Evolutionary conservation across 23 red algal species (phyloP), one percentile per base, ranked within the genome.

Genomic region (Gracilariopsis chorda): DNA sequence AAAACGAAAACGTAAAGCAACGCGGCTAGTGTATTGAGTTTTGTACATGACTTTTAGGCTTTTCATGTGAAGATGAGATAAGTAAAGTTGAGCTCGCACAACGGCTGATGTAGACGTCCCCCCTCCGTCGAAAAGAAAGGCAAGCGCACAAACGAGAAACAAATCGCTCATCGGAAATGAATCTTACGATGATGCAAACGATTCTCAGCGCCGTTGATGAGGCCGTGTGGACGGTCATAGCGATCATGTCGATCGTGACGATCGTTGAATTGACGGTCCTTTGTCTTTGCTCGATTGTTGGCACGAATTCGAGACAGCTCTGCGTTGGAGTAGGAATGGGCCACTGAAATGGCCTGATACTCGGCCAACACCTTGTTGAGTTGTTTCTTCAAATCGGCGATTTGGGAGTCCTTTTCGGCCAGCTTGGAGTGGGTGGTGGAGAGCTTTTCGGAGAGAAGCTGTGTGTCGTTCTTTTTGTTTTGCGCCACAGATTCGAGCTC

Each of bases 301-400:
- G 82, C 82, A 29, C 85, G 37, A 52, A 89, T 89, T 48, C 58
- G 30, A 3, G 85, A 89, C 40, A 89, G n/a, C 29, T 89, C 85
- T 19, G 85, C 85, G 69, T 89, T 89, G 17, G 85, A 89, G 58
- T 89, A 89, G 41, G 85, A 89, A 47, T 89, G 85, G 21, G 85
- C 85, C n/a, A 78, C 49, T 12, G 85, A 89, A 28, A 89, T 65
- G 57, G 85, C 85, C 44, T 89, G 68, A 68, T 89, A 89, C 21
- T 89, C 85, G 2, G 85, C 85, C 14, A 89, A 36, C 7, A 89
- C 85, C 52, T 89, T 89, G 17, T 48, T 89, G 8, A 78, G 48
- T 35, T 89, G 85, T 51, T 48, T 77, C 51, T 78, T 77, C 53
- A 89, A 61, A 27, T 76, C 65, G 11, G 20, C 58, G 49, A 89